Conservation (phyloP, 2,329 filamentous ascomycete genomes). For the Colletotrichum scovillei region DNA sequence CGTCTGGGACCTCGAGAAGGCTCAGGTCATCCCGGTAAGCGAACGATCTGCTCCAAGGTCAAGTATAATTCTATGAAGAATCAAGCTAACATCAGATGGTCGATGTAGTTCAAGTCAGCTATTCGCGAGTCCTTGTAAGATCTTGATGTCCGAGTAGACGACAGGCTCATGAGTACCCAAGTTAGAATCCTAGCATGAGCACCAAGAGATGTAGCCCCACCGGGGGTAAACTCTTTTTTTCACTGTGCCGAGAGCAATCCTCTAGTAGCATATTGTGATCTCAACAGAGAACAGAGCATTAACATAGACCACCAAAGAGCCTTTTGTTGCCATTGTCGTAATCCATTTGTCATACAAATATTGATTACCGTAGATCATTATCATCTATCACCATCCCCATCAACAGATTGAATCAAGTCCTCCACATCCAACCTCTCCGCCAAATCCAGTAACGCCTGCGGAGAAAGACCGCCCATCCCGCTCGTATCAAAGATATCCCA, state of each 20-base stretch:
- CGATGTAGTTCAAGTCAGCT: conserved; percentile 11
- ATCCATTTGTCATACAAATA: neutral
- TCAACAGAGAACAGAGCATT: no score
- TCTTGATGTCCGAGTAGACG: no score
- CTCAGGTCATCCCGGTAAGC: conserved; percentile 39
- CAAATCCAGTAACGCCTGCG: conserved; percentile 44
- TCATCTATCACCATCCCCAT: neutral
- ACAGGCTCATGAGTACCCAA: no score
- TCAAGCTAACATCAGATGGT: neutral
- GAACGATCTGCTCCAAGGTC: neutral
- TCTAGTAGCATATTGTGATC: no score
- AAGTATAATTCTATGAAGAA: no score
- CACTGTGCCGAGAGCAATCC: no score
- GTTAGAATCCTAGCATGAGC: no score
- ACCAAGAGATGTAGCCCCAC: no score
- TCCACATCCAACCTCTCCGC: conserved; percentile 44
- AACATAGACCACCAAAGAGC: neutral
- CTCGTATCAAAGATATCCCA: conserved; percentile 47
- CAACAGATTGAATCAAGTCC: conserved; percentile 30
- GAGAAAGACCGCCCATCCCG: conserved; percentile 45
- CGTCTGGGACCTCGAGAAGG: conserved; percentile 41
- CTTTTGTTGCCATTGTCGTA: neutral
- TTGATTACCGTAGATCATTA: neutral
- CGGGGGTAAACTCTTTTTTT: no score
- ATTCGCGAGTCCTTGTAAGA: conserved; percentile 15